Conservation (phyloP, 1,284 basidiomycete species). For the Baeospora myosura region DNA sequence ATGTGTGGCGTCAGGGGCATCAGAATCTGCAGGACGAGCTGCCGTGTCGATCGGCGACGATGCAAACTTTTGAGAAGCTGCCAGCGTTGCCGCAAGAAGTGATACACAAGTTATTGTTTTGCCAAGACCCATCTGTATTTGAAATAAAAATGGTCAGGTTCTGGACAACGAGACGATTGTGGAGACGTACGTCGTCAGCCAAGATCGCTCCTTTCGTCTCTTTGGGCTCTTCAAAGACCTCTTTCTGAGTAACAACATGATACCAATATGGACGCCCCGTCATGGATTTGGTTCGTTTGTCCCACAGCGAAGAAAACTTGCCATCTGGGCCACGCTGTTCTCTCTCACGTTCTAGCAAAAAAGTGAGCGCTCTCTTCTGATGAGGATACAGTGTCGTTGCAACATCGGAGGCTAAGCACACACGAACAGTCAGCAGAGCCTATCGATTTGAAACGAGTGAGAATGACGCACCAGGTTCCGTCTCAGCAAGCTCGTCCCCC, state of each 20-base stretch:
- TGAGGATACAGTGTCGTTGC: constrained; percentile 92
- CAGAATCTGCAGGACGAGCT: constrained; percentile 32
- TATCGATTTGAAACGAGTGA: constrained; percentile 8
- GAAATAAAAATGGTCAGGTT: constrained; percentile 11
- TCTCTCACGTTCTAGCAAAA: constrained; percentile 89
- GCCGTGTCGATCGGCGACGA: constrained; percentile 43
- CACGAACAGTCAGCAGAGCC: constrained; percentile 12
- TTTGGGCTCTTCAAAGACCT: constrained; percentile 57
- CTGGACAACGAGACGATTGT: constrained; percentile 13
- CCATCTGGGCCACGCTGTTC: constrained; percentile 51
- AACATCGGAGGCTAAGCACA: constrained; percentile 62
- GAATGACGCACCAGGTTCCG: constrained; percentile 64
- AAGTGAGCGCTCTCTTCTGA: constrained; percentile 96
- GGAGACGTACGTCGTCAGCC: constrained; percentile 77
- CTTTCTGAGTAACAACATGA: constrained; percentile 82
- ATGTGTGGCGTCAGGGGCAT: constrained; percentile 47
- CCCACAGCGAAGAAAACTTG: constrained; percentile 72
- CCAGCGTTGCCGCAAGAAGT: constrained; percentile 81
- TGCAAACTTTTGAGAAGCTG: constrained; percentile 66
- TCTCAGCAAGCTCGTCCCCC: constrained; percentile 82
- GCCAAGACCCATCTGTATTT: constrained; percentile 95
- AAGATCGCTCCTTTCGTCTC: constrained; percentile 89
- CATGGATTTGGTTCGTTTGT: constrained; percentile 46
- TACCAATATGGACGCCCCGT: constrained; percentile 55
- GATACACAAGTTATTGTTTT: constrained; percentile 95